Evolutionary conservation across 2,329 filamentous ascomycete species (phyloP).

Genomic region (Eurotiales sp.): DNA sequence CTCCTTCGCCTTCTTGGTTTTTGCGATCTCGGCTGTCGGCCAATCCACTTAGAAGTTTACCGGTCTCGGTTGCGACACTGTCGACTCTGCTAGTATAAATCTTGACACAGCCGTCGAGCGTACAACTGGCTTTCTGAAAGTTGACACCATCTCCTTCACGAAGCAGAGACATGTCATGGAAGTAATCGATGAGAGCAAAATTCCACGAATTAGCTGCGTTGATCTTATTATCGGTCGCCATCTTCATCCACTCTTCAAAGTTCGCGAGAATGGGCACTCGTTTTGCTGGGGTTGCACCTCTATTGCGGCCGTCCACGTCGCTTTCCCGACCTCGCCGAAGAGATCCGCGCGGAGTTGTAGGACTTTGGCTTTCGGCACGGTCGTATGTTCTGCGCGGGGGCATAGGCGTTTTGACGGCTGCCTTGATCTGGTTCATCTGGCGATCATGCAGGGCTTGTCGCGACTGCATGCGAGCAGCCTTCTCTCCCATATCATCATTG

Average conservation of each 20-base stretch:
- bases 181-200: slow-evolving; percentile 99
- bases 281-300: slow-evolving; percentile 89
- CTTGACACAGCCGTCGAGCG: slow-evolving; percentile 95
- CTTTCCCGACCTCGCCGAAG: slow-evolving; percentile 31
- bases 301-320: slow-evolving; percentile 59
- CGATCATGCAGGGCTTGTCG: slow-evolving; percentile 84
- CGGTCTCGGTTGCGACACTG: slow-evolving; percentile 95
- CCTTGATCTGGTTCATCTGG: slow-evolving; percentile 88
- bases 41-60: slow-evolving; percentile 86
- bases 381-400: slow-evolving; percentile 38
- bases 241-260: slow-evolving; percentile 99
- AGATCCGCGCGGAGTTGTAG: slow-evolving; percentile 47
- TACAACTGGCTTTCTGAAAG: slow-evolving; percentile 97
- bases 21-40: slow-evolving; percentile 73
- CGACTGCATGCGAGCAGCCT: slow-evolving; percentile 79
- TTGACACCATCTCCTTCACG: slow-evolving; percentile 97
- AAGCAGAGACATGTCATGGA: slow-evolving; percentile 96
- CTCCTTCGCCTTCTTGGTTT: slow-evolving; percentile 58
- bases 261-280: slow-evolving; percentile 93
- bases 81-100: slow-evolving; percentile 98
- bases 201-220: slow-evolving; percentile 99
- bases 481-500: slow-evolving; percentile 92
- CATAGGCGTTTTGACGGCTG: slow-evolving; percentile 55
- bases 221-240: slow-evolving; percentile 99
- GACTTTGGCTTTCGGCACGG: slow-evolving; percentile 40